Evolutionary conservation across 306 rosid genomes (phyloP), one percentile per base, ranked within the genome.

Genomic region (Urtica urens): DNA sequence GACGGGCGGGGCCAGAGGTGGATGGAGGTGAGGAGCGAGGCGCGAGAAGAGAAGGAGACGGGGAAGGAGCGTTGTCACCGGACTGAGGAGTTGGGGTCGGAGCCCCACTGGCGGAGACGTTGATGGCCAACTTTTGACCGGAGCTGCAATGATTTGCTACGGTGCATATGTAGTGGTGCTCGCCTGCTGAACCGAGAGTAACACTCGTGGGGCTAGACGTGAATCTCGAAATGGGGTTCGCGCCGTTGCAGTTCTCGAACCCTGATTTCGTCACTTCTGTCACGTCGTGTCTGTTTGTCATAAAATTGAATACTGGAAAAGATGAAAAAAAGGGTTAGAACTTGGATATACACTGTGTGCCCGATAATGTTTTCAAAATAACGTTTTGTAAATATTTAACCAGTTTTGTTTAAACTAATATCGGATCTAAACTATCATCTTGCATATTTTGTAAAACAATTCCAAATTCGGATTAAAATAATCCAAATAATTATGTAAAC

Each of bases 81-180:
- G 75, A 69, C n/a, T 51, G 55, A 46, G 90, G 77, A 14, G 94
- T 58, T 3, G 87, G 63, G 14, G 75, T 53, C 47, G 79, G 38
- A 45, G 74, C 33, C 10, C 33, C 33, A 4, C 6, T 61, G 16
- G 38, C 60, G 13, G 16, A 48, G 16, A 75, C 94, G 45, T 52
- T 84, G 57, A 84, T 12, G 10, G 79, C 23, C 4, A 84, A 46
- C 51, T 78, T 80, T 59, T 80, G 94, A 23, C 90, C 90, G 1
- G 0, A 0, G 2, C 29, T 9, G 38, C 94, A 84, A 24, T 84
- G 94, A 1, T 49, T 0, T 1, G 17, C 1, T 3, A 84, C 0
- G 10, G 79, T 57, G 43, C 94, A 84, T 10, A 84, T 75, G 54
- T 45, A 84, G 55, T 70, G 65, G 3, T 74, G 83, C 35, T 51